Evolutionary conservation across 192 early-diverging fungal genomes (phyloP).

Genomic region (Diversispora epigaea): DNA sequence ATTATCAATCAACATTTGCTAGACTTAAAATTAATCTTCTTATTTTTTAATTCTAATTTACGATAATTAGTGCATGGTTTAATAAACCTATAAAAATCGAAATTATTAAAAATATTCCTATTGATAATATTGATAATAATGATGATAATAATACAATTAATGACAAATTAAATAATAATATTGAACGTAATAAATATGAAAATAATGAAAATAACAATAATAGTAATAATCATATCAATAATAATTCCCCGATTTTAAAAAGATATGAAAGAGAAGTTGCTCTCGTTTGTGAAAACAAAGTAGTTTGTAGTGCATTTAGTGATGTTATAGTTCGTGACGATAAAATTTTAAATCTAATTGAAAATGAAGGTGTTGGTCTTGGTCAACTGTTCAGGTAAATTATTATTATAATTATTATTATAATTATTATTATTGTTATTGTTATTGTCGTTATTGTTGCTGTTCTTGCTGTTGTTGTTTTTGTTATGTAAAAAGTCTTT

Average conservation of each 20-base stretch:
- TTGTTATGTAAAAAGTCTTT: too few relatives aligned
- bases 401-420: neutral
- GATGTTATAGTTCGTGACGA: slow-evolving; percentile 42
- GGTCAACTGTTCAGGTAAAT: slow-evolving; percentile 46
- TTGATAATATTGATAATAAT: slow-evolving; percentile 12
- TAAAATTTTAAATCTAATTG: slow-evolving; percentile 39
- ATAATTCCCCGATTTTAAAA: slow-evolving; percentile 30
- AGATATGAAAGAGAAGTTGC: slow-evolving; percentile 47
- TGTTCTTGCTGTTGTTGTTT: too few relatives aligned
- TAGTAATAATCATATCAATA: neutral
- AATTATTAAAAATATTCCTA: slow-evolving; percentile 39
- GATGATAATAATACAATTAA: neutral
- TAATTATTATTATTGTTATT: too few relatives aligned
- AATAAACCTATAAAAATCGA: slow-evolving; percentile 38
- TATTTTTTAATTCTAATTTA: neutral
- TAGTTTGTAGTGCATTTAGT: slow-evolving; percentile 46
- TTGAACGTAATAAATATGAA: neutral
- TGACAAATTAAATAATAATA: neutral
- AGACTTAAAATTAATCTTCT: neutral
- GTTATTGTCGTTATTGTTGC: too few relatives aligned
- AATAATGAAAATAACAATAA: neutral
- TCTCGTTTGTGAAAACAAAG: slow-evolving; percentile 39
- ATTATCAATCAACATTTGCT: neutral
- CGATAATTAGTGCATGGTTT: slow-evolving; percentile 43
- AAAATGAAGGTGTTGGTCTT: slow-evolving; percentile 45